Conservation (phyloP, 1,284 basidiomycete genomes). For the Ceratobasidium theobromae region DNA sequence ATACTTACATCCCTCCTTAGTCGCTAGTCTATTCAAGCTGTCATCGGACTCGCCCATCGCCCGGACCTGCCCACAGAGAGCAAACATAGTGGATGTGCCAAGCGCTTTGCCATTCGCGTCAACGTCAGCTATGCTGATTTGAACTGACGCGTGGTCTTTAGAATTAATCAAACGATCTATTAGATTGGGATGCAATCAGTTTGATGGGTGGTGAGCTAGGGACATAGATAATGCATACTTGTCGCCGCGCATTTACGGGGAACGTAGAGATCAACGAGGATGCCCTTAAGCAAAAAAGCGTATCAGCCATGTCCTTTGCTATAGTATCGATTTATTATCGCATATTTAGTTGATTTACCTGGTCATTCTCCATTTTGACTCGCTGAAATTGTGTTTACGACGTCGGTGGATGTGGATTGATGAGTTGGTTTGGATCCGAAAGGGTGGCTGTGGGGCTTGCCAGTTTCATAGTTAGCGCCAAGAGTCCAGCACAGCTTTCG, state of each 20-base stretch:
- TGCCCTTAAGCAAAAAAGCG: slow-evolving; percentile 61
- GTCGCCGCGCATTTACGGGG: slow-evolving; percentile 98
- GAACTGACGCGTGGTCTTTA: slow-evolving; percentile 98
- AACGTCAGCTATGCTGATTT: slow-evolving; percentile 94
- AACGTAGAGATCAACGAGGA: slow-evolving; percentile 99
- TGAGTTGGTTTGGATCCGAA: slow-evolving; percentile 26
- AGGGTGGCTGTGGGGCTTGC: slow-evolving; percentile 25
- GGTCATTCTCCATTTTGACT: slow-evolving; percentile 49
- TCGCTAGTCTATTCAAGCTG: slow-evolving; percentile 94
- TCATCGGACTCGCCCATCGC: slow-evolving; percentile 97
- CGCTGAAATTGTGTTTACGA: neutral
- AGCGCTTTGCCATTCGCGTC: slow-evolving; percentile 90
- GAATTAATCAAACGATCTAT: slow-evolving; percentile 94
- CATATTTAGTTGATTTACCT: slow-evolving; percentile 40
- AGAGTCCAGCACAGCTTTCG: neutral
- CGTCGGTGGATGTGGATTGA: slow-evolving; percentile 37
- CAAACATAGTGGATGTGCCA: slow-evolving; percentile 87
- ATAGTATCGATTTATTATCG: slow-evolving; percentile 20
- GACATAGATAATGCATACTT: slow-evolving; percentile 75
- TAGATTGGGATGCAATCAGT: slow-evolving; percentile 27
- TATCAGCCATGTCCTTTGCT: neutral
- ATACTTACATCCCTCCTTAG: slow-evolving; percentile 89
- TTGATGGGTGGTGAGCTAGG: slow-evolving; percentile 4
- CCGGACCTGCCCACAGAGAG: slow-evolving; percentile 91
- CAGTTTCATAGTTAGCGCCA: slow-evolving; percentile 17